Percentiles rank a stretch among this genome's conserved stretches.
Evolutionary conservation across 2,329 filamentous ascomycete genomes (phyloP).

Genomic region (Plectosphaerella plurivora): DNA sequence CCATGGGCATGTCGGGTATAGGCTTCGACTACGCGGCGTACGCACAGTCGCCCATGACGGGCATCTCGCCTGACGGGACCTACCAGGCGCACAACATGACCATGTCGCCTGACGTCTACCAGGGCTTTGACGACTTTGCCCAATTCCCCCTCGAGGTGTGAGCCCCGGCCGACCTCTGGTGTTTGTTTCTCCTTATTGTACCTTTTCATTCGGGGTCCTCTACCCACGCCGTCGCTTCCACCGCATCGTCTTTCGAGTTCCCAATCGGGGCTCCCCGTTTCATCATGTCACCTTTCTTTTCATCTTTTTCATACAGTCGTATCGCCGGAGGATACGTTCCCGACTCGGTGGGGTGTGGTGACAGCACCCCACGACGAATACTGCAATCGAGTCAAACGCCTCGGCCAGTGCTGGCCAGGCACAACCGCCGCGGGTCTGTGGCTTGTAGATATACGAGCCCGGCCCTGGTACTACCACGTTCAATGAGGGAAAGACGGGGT

Average conservation of each 20-base stretch:
- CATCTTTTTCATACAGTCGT: background rate
- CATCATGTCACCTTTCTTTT: background rate
- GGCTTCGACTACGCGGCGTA: background rate
- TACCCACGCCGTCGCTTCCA: too few relatives aligned
- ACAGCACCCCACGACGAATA: background rate
- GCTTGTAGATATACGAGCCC: background rate
- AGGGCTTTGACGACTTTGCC: background rate
- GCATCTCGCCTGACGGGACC: background rate
- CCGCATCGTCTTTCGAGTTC: background rate
- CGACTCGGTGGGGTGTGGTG: slow-evolving; percentile 2
- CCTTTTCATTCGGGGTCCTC: background rate
- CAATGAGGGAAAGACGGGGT: background rate
- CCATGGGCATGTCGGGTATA: background rate
- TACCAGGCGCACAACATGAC: background rate
- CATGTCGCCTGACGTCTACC: background rate
- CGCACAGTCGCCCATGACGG: background rate
- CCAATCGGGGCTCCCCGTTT: background rate
- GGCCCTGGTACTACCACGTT: background rate
- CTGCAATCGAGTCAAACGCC: background rate
- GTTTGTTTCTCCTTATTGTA: background rate
- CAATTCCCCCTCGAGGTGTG: background rate
- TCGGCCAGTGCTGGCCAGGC: slow-evolving; percentile 1
- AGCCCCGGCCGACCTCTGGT: background rate
- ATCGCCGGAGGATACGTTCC: slow-evolving; percentile 1
- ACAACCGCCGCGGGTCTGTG: background rate